These are phyloP conservation scores for Amaranthus hypochondriacus DNA, from an alignment of 148 eudicot species.

Conservation along the genomic window DNA sequence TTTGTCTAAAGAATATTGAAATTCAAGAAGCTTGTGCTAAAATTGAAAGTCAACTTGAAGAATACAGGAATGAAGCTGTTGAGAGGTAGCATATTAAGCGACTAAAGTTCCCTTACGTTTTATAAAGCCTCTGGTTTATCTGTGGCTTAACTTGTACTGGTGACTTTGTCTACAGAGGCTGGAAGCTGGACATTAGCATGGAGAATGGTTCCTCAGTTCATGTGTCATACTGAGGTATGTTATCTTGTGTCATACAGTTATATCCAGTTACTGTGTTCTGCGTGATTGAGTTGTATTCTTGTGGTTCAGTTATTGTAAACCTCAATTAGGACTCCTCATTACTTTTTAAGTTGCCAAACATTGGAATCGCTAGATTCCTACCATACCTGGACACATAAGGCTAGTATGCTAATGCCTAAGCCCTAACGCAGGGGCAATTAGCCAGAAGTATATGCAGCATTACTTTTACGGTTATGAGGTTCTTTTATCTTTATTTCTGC, in stretches of 20 bases:
- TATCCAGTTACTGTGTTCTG: neutral
- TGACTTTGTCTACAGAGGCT: conserved; percentile 40
- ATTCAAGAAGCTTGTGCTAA: conserved; percentile 71
- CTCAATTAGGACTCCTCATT: neutral
- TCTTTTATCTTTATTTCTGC: neutral
- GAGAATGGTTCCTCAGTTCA: conserved; percentile 45
- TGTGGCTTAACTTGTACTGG: conserved; percentile 4
- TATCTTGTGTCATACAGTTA: neutral
- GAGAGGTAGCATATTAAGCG: conserved; percentile 43
- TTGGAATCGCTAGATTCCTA: neutral
- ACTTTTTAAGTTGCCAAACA: neutral
- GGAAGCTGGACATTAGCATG: conserved; percentile 52
- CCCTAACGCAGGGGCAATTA: neutral
- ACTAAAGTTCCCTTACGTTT: neutral
- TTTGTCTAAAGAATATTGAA: conserved; percentile 78
- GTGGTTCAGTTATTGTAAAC: neutral
- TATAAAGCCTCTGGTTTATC: neutral
- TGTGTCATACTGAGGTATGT: conserved; percentile 20
- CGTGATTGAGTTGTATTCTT: neutral
- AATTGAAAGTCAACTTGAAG: conserved; percentile 47
- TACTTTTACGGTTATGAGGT: neutral
- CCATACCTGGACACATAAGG: neutral
- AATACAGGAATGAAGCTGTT: conserved; percentile 59
- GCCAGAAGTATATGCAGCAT: neutral
- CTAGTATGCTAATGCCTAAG: neutral